phyloP scores from a whole-genome alignment of 1,284 basidiomycete genomes.

The Lignosus rhinocerotis region DNA sequence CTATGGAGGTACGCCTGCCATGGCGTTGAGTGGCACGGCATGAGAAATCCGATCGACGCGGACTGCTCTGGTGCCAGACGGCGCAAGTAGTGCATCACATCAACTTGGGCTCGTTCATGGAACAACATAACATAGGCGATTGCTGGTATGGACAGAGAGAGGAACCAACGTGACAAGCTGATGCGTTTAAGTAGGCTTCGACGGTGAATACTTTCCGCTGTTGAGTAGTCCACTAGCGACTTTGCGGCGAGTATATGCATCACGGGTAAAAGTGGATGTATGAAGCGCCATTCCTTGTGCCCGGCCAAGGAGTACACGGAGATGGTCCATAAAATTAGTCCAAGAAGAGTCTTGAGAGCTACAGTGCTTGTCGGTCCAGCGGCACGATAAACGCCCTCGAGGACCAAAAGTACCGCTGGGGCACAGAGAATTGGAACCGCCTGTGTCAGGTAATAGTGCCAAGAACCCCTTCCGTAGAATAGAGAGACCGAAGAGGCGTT shows the following conservation, averaged over 20 bases:
- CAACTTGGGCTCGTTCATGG: slow-evolving; percentile 80
- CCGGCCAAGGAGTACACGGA: slow-evolving; percentile 75
- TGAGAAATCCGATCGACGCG: slow-evolving; percentile 77
- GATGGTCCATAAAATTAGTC: slow-evolving; percentile 65
- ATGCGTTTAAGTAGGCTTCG: slow-evolving; percentile 18
- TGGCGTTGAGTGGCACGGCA: slow-evolving; percentile 99
- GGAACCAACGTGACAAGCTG: slow-evolving; percentile 38
- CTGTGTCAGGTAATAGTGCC: slow-evolving; percentile 90
- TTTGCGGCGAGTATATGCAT: slow-evolving; percentile 80
- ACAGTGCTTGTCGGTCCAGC: slow-evolving; percentile 21
- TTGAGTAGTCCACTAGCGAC: slow-evolving; percentile 56
- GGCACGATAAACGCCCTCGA: slow-evolving; percentile 56
- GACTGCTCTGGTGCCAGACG: slow-evolving; percentile 50
- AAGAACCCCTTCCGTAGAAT: slow-evolving; percentile 91
- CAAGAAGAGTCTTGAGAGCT: slow-evolving; percentile 48
- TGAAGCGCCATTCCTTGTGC: slow-evolving; percentile 97
- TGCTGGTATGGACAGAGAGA: slow-evolving; percentile 58
- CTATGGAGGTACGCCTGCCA: slow-evolving; percentile 90
- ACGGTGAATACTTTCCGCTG: slow-evolving; percentile 4
- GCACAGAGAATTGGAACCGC: slow-evolving; percentile 82
- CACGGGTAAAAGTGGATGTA: slow-evolving; percentile 90
- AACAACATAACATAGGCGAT: slow-evolving; percentile 69
- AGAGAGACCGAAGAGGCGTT: slow-evolving; percentile 83
- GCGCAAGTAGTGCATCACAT: slow-evolving; percentile 67
- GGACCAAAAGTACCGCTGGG: slow-evolving; percentile 70